Conservation (phyloP, 2,329 filamentous ascomycete genomes). For the Salinomyces thailandicus region DNA sequence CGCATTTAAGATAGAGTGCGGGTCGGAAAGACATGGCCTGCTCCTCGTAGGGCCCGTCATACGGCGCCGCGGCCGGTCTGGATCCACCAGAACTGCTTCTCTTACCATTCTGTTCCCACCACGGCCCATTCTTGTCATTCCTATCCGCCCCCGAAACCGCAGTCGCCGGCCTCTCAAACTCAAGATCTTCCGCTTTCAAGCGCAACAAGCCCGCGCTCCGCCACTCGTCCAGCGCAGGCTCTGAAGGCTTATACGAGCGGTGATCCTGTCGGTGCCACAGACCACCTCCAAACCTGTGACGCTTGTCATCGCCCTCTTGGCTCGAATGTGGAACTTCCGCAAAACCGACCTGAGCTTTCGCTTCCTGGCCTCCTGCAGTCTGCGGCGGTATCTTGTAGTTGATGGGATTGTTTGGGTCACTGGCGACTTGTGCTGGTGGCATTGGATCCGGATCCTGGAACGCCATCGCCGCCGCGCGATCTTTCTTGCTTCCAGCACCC, state of each 20-base stretch:
- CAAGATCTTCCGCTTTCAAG: constrained; percentile 34
- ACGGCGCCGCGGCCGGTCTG: constrained; percentile 33
- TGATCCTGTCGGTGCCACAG: constrained; percentile 35
- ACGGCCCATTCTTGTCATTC: constrained; percentile 37
- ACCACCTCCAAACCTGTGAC: constrained; percentile 26
- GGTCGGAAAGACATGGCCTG: constrained; percentile 66
- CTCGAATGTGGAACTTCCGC: constrained; percentile 11
- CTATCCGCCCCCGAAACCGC: background rate
- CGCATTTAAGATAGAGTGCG: constrained; percentile 74
- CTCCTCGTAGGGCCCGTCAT: constrained; percentile 56
- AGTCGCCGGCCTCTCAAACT: constrained; percentile 26
- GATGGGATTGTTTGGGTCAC: constrained; percentile 14
- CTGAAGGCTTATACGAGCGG: constrained; percentile 42
- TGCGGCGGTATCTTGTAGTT: constrained; percentile 28
- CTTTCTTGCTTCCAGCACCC: constrained; percentile 23
- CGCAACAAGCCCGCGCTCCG: constrained; percentile 30
- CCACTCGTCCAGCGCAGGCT: constrained; percentile 51
- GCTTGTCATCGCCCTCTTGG: constrained; percentile 16
- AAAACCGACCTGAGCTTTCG: constrained; percentile 34
- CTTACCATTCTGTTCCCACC: constrained; percentile 60
- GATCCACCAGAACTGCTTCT: constrained; percentile 15
- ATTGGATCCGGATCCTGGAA: constrained; percentile 28
- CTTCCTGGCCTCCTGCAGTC: constrained; percentile 25
- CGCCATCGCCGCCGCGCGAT: constrained; percentile 23
- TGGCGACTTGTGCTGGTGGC: constrained; percentile 20